Base-by-base conservation (phyloP, 2,329 filamentous ascomycete species). In the Penicillium psychrosexuale region DNA sequence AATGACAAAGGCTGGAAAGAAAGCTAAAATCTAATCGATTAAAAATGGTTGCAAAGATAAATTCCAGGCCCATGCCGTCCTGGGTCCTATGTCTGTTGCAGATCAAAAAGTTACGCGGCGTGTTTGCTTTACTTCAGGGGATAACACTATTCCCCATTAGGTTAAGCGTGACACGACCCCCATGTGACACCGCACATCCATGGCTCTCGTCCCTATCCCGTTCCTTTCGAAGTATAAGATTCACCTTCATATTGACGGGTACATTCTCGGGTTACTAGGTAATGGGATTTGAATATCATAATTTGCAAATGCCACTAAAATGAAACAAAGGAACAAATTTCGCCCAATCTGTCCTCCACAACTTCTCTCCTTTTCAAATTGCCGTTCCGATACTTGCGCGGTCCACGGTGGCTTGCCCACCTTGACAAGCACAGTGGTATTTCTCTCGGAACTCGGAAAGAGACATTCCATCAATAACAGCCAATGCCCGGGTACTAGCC, bases 381-480 rank as follows among this genome's bases (percentile, higher is more conserved):
- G 69, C 69, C 36, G 69, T 68, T 13, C 67, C 70, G 22, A 69
- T 61, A 27, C 69, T 62, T 8, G 47, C 33, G 12, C 44, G 53
- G 24, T 55, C 34, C 19, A 37, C 24, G 11, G 51, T 48, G 24
- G 55, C 53, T 6, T 56, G 49, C 15, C 61, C 58, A 28, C 58
- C 60, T 37, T 58, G 61, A 68, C 91, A 97, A 59, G 82, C 72
- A 64, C 91, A 96, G 1, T 75, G 75, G 66, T 83, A 89, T 61
- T 70, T 75, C 49, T 69, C 69, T 58, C 82, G 78, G 57, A 89
- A 96, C 51, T 86, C 82, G 8, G 78, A 78, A 7, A 78, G 71
- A 22, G 74, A 70, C 58, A 86, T 57, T 0, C 78, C 80, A 27
- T 82, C 75, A 47, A 86, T 61, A 56, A 67, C 60, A 6, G 63